phyloP scores from a whole-genome alignment of 805 yeast genomes.

The Gaillardinia entomophila region DNA sequence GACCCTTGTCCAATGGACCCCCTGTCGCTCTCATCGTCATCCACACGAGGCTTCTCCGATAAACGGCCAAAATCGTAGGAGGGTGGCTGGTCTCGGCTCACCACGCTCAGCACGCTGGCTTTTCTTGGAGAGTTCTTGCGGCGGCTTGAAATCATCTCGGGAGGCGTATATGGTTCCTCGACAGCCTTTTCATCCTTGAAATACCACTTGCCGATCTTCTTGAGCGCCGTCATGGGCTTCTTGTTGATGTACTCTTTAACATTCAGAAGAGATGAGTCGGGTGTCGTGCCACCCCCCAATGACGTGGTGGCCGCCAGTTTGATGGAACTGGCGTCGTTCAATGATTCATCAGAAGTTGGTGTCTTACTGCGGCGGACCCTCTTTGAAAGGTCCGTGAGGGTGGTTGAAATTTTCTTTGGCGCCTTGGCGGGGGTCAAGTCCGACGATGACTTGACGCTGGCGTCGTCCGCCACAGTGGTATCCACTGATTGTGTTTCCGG shows the following conservation, averaged over 20 bases:
- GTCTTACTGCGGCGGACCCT: slow-evolving; percentile 16
- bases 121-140: background rate
- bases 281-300: background rate
- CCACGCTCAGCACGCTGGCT: background rate
- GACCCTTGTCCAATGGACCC: too few relatives aligned
- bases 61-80: too few relatives aligned
- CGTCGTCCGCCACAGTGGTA: slow-evolving; percentile 1
- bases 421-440: slow-evolving; percentile 1
- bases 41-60: too few relatives aligned
- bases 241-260: slow-evolving; percentile 2
- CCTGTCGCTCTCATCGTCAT: too few relatives aligned
- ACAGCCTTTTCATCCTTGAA: slow-evolving; percentile 35
- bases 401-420: slow-evolving; percentile 3
- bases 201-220: slow-evolving; percentile 68
- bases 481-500: slow-evolving; percentile 5
- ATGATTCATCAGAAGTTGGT: slow-evolving; percentile 1
- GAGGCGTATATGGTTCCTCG: slow-evolving; percentile 35
- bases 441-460: background rate
- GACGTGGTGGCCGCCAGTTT: background rate
- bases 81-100: too few relatives aligned
- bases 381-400: slow-evolving; percentile 9
- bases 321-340: background rate
- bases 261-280: background rate
- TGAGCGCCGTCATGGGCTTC: slow-evolving; percentile 33
- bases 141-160: slow-evolving; percentile 59